Evolutionary conservation across 768 basidiomycete genomes (phyloP).

Genomic region (Kwoniella sp.): DNA sequence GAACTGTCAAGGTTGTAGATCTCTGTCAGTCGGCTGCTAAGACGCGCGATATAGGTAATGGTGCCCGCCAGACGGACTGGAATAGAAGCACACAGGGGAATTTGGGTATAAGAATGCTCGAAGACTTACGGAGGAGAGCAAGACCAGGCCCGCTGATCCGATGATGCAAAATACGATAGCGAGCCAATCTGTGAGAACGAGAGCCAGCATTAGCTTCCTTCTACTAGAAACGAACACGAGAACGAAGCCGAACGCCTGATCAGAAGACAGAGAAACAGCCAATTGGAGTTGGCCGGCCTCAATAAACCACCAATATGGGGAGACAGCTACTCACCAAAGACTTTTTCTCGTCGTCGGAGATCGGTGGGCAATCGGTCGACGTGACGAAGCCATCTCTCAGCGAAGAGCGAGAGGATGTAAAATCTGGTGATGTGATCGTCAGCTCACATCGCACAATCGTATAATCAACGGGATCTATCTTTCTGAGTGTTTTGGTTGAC

Average conservation of each 20-base stretch:
- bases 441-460: not conserved
- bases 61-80: too few species aligned
- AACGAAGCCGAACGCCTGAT: too few species aligned
- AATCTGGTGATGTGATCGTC: conserved; percentile 36
- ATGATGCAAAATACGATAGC: conserved; percentile 54
- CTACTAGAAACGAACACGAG: too few species aligned
- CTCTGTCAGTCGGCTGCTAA: too few species aligned
- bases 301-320: not conserved
- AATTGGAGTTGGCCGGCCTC: not conserved
- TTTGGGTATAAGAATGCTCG: not conserved
- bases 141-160: conserved; percentile 53
- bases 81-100: too few species aligned
- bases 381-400: conserved; percentile 58
- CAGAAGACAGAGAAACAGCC: not conserved
- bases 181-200: conserved; percentile 47
- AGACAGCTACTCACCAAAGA: conserved; percentile 44
- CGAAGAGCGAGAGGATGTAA: conserved; percentile 54
- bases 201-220: too few species aligned
- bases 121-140: conserved; percentile 51
- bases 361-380: conserved; percentile 57
- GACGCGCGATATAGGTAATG: too few species aligned
- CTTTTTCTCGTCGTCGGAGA: conserved; percentile 45
- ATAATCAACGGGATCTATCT: too few species aligned
- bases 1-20: conserved; percentile 31
- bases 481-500: not conserved